Conservation (phyloP, 805 yeast species). For the Saturnispora ahearnii region DNA sequence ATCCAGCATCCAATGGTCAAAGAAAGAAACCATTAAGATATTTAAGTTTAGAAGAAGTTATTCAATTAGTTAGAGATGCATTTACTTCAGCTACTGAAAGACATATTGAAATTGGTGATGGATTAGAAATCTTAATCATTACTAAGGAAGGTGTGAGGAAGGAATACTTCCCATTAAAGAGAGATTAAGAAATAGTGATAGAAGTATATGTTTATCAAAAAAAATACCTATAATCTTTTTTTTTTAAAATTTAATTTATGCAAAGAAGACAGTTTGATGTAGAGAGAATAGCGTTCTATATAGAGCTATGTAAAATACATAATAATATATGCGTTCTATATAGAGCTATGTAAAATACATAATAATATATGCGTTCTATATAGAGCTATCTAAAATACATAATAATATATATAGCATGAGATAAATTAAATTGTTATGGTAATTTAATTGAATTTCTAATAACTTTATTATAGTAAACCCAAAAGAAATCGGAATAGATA, state of each 20-base stretch:
- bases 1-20: constrained; percentile 65
- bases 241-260: background rate
- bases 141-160: constrained; percentile 88
- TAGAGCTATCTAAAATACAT: background rate
- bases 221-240: background rate
- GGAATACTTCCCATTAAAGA: constrained; percentile 78
- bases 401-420: background rate
- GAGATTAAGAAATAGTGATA: constrained; percentile 43
- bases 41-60: constrained; percentile 73
- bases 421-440: constrained; percentile 20
- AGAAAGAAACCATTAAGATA: constrained; percentile 53
- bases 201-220: background rate
- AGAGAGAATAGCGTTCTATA: too few relatives aligned
- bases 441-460: constrained; percentile 71
- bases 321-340: background rate
- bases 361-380: background rate
- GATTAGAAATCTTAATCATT: constrained; percentile 79
- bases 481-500: constrained; percentile 91
- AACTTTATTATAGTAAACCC: constrained; percentile 76
- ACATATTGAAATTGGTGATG: constrained; percentile 98
- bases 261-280: too few relatives aligned
- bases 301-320: background rate
- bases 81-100: constrained; percentile 95
- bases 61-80: constrained; percentile 85
- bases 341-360: background rate